A percentile compares a stretch with the other conserved stretches of the same genome.
Conservation (phyloP, 176 grass and related monocot genomes). For the barley (Hordeum vulgare) region DNA sequence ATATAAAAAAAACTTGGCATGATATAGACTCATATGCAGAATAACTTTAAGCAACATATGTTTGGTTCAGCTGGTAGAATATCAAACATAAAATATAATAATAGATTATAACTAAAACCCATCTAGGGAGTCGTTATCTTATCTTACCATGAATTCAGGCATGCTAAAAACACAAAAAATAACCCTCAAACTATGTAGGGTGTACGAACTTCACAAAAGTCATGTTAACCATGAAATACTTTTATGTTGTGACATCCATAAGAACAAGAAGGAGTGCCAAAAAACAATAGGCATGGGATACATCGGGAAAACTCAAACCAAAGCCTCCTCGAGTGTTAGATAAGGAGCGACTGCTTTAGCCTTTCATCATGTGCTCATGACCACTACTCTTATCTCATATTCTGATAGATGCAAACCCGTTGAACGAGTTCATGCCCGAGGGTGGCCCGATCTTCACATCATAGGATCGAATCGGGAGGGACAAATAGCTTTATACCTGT, state of each 20-base stretch:
- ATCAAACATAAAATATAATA: neutral
- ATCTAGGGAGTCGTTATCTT: neutral
- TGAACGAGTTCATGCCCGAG: too few species aligned
- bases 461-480: too few species aligned
- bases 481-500: too few species aligned
- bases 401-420: too few species aligned
- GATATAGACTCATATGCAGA: neutral
- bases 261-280: conserved; percentile 9
- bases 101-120: neutral
- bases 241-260: neutral
- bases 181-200: neutral
- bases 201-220: too few species aligned
- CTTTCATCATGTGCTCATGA: conserved; percentile 22
- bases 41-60: neutral
- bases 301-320: conserved; percentile 12
- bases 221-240: neutral
- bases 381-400: neutral
- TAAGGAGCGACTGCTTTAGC: neutral
- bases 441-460: too few species aligned
- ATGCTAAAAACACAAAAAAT: neutral
- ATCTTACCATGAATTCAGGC: neutral
- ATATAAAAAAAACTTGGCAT: neutral
- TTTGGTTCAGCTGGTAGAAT: neutral
- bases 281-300: conserved; percentile 5
- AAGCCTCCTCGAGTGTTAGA: neutral